Base-by-base conservation (phyloP, 139 green algal genomes). In the Chlamydomonas schloesseri region DNA sequence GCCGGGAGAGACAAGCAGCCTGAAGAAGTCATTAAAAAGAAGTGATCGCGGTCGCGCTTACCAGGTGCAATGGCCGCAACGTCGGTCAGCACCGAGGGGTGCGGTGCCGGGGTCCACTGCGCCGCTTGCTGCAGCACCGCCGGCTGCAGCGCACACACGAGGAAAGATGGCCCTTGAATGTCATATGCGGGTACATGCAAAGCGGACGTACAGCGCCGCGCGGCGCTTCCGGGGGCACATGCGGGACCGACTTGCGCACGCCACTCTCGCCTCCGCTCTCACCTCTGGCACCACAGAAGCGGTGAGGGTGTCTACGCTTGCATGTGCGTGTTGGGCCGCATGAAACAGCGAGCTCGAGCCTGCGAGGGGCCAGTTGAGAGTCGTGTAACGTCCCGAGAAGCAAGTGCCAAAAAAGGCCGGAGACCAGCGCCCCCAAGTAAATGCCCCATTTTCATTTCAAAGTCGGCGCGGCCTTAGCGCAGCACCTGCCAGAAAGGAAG, bases 271-370 rank as follows among this genome's bases (percentile, higher is more conserved):
- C 18, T 29, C 2, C 2, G 55, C 10, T 6, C 55, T 64, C 55
- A 64, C 55, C 55, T 64, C 55, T 2, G 55, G 55, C 21, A 15
- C 21, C 20, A 23, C 10, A 26, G 55, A 23, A 64, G 55, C 62
- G 33, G 71, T 10, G 34, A 37, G 2, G 4, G 26, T 42, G 37
- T 83, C 60, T 1, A 33, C 17, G 20, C 11, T 31, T 34, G 62
- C 33, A 24, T 47, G 33, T 9, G 33, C 14, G 6, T 85, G 67
- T 23, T 85, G 79, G 17, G 79, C 58, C 53, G 65, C 67, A 34
- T 76, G 67, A 31, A 77, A 76, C 21, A 85, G 50, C 1, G 77
- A 31, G 60, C 42, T 73, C 23, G 77, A 83, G 42, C 77, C 77
- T 83, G 60, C 34, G 42, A 17, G 8, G 42, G 42, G 42, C 6